phyloP scores from a whole-genome alignment of 169 alveolate genomes.

The Plasmodium inui region DNA sequence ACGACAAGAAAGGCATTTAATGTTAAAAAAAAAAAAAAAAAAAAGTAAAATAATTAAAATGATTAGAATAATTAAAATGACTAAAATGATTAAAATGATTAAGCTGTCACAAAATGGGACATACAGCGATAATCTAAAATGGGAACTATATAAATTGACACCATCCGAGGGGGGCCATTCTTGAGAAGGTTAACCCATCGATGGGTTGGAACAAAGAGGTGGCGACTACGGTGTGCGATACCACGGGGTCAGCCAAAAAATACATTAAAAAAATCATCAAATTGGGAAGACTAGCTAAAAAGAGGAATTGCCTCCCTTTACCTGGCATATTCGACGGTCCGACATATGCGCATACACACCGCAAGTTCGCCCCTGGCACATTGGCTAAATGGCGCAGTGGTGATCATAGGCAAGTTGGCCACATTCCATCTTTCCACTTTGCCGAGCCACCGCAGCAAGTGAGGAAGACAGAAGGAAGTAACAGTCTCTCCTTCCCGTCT shows the following conservation, averaged over 20 bases:
- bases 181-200: slow-evolving; percentile 1
- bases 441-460: background rate
- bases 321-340: background rate
- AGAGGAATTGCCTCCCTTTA: background rate
- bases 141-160: background rate
- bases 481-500: background rate
- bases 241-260: background rate
- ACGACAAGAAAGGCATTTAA: background rate
- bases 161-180: background rate
- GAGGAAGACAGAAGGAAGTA: no score
- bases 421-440: background rate
- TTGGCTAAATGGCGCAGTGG: background rate
- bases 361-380: background rate
- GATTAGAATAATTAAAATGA: background rate
- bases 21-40: background rate
- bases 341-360: background rate
- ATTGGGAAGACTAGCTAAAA: background rate
- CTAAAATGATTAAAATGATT: background rate
- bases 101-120: background rate
- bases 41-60: background rate
- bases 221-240: background rate
- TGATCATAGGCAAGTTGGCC: background rate
- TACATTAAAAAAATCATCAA: slow-evolving; percentile 11
- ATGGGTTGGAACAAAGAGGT: background rate
- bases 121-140: background rate